Conservation (phyloP, 805 yeast genomes). For the Yamadazyma paraphyllophila region DNA sequence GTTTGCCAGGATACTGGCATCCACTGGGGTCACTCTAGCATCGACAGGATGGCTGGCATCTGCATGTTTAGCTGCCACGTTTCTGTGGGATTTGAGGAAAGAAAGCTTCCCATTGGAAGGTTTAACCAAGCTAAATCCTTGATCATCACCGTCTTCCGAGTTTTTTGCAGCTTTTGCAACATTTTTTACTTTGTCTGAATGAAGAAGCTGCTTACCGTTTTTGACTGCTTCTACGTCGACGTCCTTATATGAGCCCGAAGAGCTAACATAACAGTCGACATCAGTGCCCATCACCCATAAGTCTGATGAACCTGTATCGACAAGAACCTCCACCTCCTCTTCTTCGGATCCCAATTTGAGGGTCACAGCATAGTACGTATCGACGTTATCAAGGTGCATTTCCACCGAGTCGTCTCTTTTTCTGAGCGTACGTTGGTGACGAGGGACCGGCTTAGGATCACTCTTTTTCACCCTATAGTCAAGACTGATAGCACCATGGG, state of each 20-base stretch:
- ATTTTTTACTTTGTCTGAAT: neutral
- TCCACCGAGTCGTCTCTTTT: constrained; percentile 8
- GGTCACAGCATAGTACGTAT: constrained; percentile 27
- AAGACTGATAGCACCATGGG: constrained; percentile 7
- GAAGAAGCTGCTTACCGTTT: neutral
- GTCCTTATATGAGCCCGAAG: neutral
- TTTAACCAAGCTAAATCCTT: too few relatives aligned
- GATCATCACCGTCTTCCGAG: too few relatives aligned
- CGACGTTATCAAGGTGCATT: constrained; percentile 19
- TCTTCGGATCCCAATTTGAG: constrained; percentile 28
- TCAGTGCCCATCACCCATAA: constrained; percentile 40
- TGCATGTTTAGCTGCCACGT: too few relatives aligned
- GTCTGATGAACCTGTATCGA: constrained; percentile 44
- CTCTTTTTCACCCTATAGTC: constrained; percentile 11
- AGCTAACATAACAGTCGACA: constrained; percentile 18
- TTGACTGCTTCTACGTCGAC: neutral
- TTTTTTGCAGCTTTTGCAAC: too few relatives aligned
- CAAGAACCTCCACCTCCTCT: constrained; percentile 28
- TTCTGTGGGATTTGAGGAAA: too few relatives aligned
- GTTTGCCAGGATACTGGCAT: neutral
- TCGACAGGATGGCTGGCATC: too few relatives aligned
- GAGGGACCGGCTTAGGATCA: neutral
- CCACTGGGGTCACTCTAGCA: too few relatives aligned
- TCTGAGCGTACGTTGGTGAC: constrained; percentile 6
- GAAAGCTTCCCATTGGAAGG: too few relatives aligned